Evolutionary conservation across 176 grass and related monocot species (phyloP).

Genomic region (Raddia guianensis): DNA sequence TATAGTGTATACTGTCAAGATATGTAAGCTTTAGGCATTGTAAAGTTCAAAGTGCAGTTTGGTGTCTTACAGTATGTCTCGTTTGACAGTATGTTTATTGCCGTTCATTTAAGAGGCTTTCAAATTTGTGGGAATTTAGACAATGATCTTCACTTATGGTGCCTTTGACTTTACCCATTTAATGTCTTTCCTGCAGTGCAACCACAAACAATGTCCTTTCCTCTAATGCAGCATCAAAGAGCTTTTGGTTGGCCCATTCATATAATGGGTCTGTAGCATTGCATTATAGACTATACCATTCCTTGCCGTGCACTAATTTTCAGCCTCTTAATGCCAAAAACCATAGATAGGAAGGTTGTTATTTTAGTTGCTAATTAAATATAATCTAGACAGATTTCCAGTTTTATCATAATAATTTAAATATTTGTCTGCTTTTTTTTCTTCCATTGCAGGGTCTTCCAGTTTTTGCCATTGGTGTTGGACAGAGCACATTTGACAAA

Average conservation of each 20-base stretch:
- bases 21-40: neutral
- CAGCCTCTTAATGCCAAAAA: neutral
- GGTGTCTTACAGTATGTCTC: neutral
- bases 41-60: slow-evolving; percentile 13
- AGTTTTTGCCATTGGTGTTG: slow-evolving; percentile 94
- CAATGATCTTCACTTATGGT: neutral
- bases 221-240: neutral
- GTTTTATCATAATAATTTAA: slow-evolving; percentile 5
- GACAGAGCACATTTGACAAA: slow-evolving; percentile 89
- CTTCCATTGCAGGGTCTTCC: slow-evolving; percentile 72
- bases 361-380: neutral
- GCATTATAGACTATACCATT: neutral
- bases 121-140: neutral
- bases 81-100: slow-evolving; percentile 27
- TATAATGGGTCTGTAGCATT: neutral
- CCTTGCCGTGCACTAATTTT: neutral
- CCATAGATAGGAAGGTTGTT: neutral
- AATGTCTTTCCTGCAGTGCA: neutral
- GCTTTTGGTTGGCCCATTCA: neutral
- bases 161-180: slow-evolving; percentile 1
- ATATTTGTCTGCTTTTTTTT: neutral
- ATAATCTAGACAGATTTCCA: neutral
- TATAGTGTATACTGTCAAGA: neutral
- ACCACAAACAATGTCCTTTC: neutral
- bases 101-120: slow-evolving; percentile 7